Base-by-base conservation (phyloP, 2,329 filamentous ascomycete species). In the Aspergillus neotritici region DNA sequence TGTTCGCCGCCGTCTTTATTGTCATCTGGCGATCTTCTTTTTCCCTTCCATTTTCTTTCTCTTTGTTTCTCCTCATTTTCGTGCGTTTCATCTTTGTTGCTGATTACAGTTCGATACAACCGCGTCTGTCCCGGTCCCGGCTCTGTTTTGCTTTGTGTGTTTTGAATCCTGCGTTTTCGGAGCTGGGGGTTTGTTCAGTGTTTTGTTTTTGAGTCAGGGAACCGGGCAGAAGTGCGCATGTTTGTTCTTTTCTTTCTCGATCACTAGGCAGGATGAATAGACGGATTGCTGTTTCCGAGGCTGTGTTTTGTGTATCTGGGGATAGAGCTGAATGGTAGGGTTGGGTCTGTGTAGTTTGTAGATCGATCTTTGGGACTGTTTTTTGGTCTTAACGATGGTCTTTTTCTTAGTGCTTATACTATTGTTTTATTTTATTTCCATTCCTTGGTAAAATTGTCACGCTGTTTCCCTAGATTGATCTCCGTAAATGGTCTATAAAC, bases 141-240 rank as follows among this genome's bases (percentile, higher is more conserved):
- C 56, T 57, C 51, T 46, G 47, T 52, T 54, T 39, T 46, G 25
- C 21, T 40, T 40, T 40, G 44, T 46, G 37, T 41, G 36, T 41
- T 43, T 37, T 37, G 34, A 8, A 33, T 55, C 46, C 40, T 44
- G 44, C 51, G 43, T 44, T 41, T 44, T 31, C 21, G 21, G 21
- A 25, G 21, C 21, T 25, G 21, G 21, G 21, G 5, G 21, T 25
- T 46, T 40, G 44, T 50, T 44, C 37, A 37, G 12, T 48, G 47
- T 48, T 47, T 51, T 47, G 56, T 50, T 43, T 60, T 50, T 46
- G 47, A 55, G 61, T 54, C 58, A 62, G 54, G 60, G 59, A 54
- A 54, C 62, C 64, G 61, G 61, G 50, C 66, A 70, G 67, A 70
- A 70, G 67, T 70, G 67, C 67, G 67, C 67, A 70, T 42, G 28